Evolutionary conservation across 768 basidiomycete species (phyloP), one percentile per base, ranked within the genome.

Genomic region (Psilocybe cyanescens): DNA sequence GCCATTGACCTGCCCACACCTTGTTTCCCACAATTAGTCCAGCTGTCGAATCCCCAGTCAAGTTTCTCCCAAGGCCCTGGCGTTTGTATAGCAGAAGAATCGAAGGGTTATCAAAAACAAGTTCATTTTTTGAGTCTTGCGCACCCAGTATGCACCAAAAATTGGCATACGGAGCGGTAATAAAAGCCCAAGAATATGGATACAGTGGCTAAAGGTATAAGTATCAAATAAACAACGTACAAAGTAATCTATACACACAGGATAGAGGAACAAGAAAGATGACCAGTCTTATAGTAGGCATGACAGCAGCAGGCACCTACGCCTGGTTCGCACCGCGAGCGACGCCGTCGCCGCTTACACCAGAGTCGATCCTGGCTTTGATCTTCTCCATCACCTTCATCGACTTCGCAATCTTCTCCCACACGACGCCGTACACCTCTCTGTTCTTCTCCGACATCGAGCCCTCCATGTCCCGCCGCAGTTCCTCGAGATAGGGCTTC

Each of bases 381-480:
- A 57, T 46, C 35, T 33, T 47, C 31, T 57, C 45, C 17, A 73
- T 31, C 2, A 73, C 39, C 39, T 53, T 52, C 8, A 65, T 57
- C n/a, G 70, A 65, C 47, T 55, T 19, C 28, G 58, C 39, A 41
- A 73, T 44, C 50, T 60, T 67, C 14, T 54, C 58, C 68, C 69
- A 71, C 9, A 68, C 35, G 31, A 57, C 65, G 35, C 29, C 46
- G 50, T 62, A 68, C 12, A 74, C 49, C 51, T 67, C 62, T 48
- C 14, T 41, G 39, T 66, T 69, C 57, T 68, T 59, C 28, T 59
- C 64, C 12, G 51, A 55, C n/a, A 72, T 55, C 44, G 67, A 53
- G 1, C 59, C 57, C 52, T 72, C 68, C 30, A 71, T 60, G 29
- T 63, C 46, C 0, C 9, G 19, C 3, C 68, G 45, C 30, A 69